A percentile compares a stretch with the other conserved stretches of the same genome.
Evolutionary conservation across 1,284 basidiomycete species (phyloP).

Genomic region (Cystobasidium slooffiae): DNA sequence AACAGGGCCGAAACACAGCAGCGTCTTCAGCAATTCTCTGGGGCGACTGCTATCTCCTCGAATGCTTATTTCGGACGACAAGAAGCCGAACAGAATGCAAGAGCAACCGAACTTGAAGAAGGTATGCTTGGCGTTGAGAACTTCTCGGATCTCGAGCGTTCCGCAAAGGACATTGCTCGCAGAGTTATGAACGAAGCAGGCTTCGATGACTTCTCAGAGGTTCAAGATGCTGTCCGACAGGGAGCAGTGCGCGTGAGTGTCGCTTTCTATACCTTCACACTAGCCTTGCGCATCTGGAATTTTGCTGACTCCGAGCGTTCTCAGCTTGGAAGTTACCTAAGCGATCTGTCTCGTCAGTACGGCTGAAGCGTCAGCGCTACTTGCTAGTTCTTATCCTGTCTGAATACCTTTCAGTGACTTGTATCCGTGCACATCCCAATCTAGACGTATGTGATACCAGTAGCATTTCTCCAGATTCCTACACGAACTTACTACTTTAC

Average conservation of each 20-base stretch:
- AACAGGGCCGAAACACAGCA: constrained; percentile 76
- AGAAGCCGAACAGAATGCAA: constrained; percentile 70
- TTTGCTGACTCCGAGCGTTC: neutral
- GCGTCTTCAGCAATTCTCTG: constrained; percentile 82
- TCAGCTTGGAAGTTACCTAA: constrained; percentile 27
- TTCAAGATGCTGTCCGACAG: constrained; percentile 77
- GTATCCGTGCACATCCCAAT: neutral
- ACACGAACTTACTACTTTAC: no score
- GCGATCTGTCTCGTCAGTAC: constrained; percentile 32
- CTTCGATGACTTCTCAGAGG: constrained; percentile 87
- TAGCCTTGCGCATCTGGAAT: neutral
- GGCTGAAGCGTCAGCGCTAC: neutral
- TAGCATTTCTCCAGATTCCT: no score
- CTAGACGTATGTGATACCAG: neutral
- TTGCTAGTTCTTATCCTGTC: neutral
- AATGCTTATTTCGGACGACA: constrained; percentile 93
- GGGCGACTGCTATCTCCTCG: constrained; percentile 91
- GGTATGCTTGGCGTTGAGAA: constrained; percentile 59
- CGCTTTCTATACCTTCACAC: neutral
- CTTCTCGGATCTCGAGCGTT: constrained; percentile 67
- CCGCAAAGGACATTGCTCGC: constrained; percentile 77
- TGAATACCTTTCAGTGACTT: neutral
- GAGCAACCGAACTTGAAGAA: constrained; percentile 57
- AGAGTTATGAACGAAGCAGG: constrained; percentile 67
- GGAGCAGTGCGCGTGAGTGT: constrained; percentile 80